Conservation (phyloP, 129 eudicot genomes). For the Sambucus nigra region DNA sequence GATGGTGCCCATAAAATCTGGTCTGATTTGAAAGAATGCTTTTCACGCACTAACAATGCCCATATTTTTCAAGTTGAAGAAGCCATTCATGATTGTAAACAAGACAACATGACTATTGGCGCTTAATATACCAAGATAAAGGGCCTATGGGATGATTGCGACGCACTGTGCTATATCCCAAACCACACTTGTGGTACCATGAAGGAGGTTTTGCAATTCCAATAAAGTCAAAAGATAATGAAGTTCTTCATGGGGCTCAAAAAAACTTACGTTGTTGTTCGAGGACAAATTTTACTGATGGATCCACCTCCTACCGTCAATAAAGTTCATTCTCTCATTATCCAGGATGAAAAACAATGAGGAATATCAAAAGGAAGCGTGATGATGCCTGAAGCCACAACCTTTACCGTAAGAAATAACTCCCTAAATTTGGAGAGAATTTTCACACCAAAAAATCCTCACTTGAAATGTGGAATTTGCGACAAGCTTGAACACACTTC, state of each 20-base stretch:
- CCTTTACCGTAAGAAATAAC: neutral
- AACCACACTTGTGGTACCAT: neutral
- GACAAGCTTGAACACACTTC: neutral
- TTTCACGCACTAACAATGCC: neutral
- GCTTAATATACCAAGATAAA: neutral
- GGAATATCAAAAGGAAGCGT: neutral
- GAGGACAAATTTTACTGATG: neutral
- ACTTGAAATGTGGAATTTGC: neutral
- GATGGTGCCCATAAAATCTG: neutral
- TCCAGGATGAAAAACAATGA: neutral
- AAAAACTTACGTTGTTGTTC: neutral
- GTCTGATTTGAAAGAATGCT: neutral
- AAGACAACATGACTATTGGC: neutral
- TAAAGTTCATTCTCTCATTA: neutral
- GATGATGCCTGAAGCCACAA: neutral
- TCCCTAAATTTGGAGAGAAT: neutral
- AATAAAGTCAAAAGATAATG: neutral
- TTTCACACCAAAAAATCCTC: neutral
- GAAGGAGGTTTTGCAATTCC: neutral
- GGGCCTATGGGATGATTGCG: conserved; percentile 3
- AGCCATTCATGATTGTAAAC: neutral
- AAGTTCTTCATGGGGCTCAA: conserved; percentile 6
- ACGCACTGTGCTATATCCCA: neutral
- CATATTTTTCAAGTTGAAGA: neutral
- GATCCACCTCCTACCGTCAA: neutral